phyloP scores from a whole-genome alignment of 1,284 basidiomycete species.

The Entoloma clypeatum region DNA sequence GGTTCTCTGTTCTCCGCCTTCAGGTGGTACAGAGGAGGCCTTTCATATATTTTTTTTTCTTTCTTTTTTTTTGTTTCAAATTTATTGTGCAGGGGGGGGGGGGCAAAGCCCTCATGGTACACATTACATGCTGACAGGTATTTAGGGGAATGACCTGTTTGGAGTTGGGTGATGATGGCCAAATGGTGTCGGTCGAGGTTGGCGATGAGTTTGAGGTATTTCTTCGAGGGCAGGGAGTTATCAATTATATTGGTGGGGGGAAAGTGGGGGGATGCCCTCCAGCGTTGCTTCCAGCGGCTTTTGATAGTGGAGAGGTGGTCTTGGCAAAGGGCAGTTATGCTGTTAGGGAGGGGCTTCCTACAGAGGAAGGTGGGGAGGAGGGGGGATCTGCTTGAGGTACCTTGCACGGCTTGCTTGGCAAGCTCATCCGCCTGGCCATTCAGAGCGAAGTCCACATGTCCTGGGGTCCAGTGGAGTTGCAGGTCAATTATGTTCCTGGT shows the following conservation, averaged over 20 bases:
- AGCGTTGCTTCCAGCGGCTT: background rate
- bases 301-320: slow-evolving; percentile 1
- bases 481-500: slow-evolving; percentile 1
- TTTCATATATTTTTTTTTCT: slow-evolving; percentile 17
- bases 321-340: slow-evolving; percentile 4
- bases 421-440: background rate
- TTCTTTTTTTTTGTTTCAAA: too few relatives aligned
- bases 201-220: slow-evolving; percentile 1
- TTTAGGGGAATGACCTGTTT: slow-evolving; percentile 21
- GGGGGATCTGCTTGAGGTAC: background rate
- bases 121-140: too few relatives aligned
- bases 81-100: too few relatives aligned
- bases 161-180: slow-evolving; percentile 25
- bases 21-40: slow-evolving; percentile 12
- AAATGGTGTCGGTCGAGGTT: slow-evolving; percentile 10
- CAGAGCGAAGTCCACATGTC: slow-evolving; percentile 2
- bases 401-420: slow-evolving; percentile 3
- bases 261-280: slow-evolving; percentile 4
- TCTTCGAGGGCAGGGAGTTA: slow-evolving; percentile 7
- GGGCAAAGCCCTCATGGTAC: too few relatives aligned
- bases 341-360: too few relatives aligned
- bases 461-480: slow-evolving; percentile 5
- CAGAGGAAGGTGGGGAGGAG: background rate
- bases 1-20: too few relatives aligned
- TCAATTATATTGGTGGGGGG: slow-evolving; percentile 2